These are phyloP conservation scores for Teunomyces atbi DNA, from an alignment of 805 yeast species.

Conservation along the genomic window DNA sequence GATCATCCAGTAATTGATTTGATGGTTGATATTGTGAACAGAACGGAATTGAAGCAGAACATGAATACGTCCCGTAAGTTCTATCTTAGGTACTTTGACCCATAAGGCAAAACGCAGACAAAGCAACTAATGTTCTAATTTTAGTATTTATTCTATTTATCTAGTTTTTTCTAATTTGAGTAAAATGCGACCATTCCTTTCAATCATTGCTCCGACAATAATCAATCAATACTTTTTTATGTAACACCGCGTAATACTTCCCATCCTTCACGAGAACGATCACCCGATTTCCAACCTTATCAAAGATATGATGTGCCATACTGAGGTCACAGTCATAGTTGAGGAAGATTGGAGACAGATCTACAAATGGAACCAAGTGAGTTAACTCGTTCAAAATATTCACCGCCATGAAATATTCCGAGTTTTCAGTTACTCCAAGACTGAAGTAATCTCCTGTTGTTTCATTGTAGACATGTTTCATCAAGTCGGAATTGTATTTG, in stretches of 20 bases:
- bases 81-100: neutral
- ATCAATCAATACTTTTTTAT: constrained; percentile 53
- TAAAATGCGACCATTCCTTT: neutral
- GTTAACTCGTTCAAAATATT: constrained; percentile 24
- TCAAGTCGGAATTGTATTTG: constrained; percentile 1
- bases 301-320: constrained; percentile 50
- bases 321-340: constrained; percentile 49
- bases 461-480: neutral
- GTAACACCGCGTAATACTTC: constrained; percentile 48
- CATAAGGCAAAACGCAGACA: neutral
- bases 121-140: neutral
- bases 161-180: neutral
- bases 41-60: neutral
- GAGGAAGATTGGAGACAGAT: constrained; percentile 46
- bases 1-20: neutral
- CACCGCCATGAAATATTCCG: constrained; percentile 10
- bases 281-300: constrained; percentile 51
- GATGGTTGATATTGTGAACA: neutral
- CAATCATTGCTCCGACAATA: constrained; percentile 23
- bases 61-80: neutral
- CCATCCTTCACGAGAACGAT: constrained; percentile 47
- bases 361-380: constrained; percentile 43
- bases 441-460: constrained; percentile 23
- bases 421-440: constrained; percentile 16
- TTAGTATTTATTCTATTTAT: neutral